Evolutionary conservation across 2,329 filamentous ascomycete genomes (phyloP).

Genomic region (Talaromyces albobiverticillius): DNA sequence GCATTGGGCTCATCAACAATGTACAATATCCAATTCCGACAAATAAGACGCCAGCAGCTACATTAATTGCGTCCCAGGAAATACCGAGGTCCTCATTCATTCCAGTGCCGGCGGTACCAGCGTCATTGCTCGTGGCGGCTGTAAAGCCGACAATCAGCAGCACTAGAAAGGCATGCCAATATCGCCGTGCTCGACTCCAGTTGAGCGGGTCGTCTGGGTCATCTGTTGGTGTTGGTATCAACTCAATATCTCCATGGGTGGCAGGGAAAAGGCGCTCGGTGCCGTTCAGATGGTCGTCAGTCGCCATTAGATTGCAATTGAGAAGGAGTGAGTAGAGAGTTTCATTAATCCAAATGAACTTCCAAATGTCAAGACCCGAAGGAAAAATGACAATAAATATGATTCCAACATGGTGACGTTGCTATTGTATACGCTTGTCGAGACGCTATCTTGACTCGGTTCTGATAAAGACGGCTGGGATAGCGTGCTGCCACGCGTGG

Average conservation of each 20-base stretch:
- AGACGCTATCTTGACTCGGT: no score
- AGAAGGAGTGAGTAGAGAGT: no score
- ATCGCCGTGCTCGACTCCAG: slow-evolving; percentile 48
- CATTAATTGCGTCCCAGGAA: slow-evolving; percentile 52
- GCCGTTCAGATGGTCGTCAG: slow-evolving; percentile 9
- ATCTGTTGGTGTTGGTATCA: slow-evolving; percentile 53
- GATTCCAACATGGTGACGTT: no score
- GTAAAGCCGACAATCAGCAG: slow-evolving; percentile 55
- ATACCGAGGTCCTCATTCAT: slow-evolving; percentile 52
- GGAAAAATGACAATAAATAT: no score
- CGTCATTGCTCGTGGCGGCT: slow-evolving; percentile 56
- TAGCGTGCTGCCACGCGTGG: no score
- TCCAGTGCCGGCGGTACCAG: slow-evolving; percentile 53
- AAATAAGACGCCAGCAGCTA: slow-evolving; percentile 55
- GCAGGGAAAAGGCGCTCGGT: slow-evolving; percentile 24
- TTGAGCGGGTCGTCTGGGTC: slow-evolving; percentile 54
- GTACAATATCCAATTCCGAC: slow-evolving; percentile 56
- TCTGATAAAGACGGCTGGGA: no score
- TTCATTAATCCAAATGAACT: no score
- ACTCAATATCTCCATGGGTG: slow-evolving; percentile 44
- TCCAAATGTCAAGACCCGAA: no score
- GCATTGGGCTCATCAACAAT: slow-evolving; percentile 51
- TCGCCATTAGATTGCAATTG: no score
- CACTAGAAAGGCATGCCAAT: slow-evolving; percentile 52
- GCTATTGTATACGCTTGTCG: no score